A percentile compares a stretch with the other conserved stretches of the same genome.
Conservation (phyloP, 495 filamentous ascomycete genomes). For the Schizothecium vesticola region DNA sequence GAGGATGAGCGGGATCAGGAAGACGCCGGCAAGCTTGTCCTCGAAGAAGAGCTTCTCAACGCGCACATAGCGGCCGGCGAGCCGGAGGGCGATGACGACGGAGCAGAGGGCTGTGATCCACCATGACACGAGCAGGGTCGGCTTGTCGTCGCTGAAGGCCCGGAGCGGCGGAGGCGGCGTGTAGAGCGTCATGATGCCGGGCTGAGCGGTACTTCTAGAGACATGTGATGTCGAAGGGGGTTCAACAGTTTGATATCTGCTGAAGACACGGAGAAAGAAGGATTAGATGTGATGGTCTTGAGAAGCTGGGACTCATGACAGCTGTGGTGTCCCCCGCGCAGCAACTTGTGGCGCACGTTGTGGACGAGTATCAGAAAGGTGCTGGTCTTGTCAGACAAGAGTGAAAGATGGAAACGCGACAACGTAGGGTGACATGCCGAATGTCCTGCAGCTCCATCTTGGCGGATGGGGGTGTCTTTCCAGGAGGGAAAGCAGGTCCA, state of each 20-base stretch:
- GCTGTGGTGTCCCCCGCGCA: neutral
- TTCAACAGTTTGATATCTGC: neutral
- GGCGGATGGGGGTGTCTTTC: neutral
- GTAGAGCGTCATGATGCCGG: constrained; percentile 45
- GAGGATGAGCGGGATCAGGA: constrained; percentile 69
- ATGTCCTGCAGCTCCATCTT: neutral
- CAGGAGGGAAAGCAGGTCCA: neutral
- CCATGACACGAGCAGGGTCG: constrained; percentile 82
- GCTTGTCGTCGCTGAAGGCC: constrained; percentile 55
- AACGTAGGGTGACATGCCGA: neutral
- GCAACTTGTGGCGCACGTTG: neutral
- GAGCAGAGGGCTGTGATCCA: constrained; percentile 82
- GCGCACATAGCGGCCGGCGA: constrained; percentile 72
- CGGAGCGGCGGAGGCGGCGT: constrained; percentile 53
- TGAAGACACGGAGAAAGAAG: neutral
- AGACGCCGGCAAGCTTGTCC: constrained; percentile 76
- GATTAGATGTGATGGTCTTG: neutral
- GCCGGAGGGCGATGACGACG: constrained; percentile 68
- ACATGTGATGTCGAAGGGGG: neutral
- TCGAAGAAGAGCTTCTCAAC: constrained; percentile 77
- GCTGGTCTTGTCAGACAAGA: neutral
- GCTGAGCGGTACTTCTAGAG: neutral
- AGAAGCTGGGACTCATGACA: neutral
- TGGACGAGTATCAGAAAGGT: neutral
- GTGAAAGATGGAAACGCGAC: neutral